These are phyloP conservation scores for Senna siamea DNA, from an alignment of 306 rosid species.

Conservation along the genomic window DNA sequence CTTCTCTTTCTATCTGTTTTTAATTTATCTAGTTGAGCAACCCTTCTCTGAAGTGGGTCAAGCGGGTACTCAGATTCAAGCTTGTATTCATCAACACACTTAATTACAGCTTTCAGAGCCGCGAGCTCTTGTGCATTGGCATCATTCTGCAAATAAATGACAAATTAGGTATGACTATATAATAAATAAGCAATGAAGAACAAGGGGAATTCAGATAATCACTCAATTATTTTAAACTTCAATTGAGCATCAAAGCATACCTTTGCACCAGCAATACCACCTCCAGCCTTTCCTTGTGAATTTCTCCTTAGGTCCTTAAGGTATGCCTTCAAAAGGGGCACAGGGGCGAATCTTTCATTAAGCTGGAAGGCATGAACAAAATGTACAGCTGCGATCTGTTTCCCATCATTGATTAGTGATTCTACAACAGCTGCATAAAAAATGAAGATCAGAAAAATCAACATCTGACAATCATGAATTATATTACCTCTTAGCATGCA, in stretches of 20 bases:
- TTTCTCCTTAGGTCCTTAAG: conserved; percentile 77
- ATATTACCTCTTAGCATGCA: conserved; percentile 17
- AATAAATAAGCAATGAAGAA: conserved; percentile 25
- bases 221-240: conserved; percentile 24
- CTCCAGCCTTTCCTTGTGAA: conserved; percentile 70
- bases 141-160: conserved; percentile 48
- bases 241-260: conserved; percentile 40
- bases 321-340: conserved; percentile 72
- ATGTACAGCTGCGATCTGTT: conserved; percentile 69
- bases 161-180: conserved; percentile 18
- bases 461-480: conserved; percentile 27
- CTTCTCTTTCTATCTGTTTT: conserved; percentile 65
- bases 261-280: conserved; percentile 54
- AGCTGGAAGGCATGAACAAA: conserved; percentile 72
- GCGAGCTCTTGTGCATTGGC: conserved; percentile 64
- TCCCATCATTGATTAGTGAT: conserved; percentile 53
- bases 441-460: conserved; percentile 28
- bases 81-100: conserved; percentile 63
- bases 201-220: conserved; percentile 27
- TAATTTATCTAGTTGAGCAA: conserved; percentile 65
- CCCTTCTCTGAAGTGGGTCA: conserved; percentile 79
- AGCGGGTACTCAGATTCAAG: conserved; percentile 78
- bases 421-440: conserved; percentile 64
- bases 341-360: conserved; percentile 64
- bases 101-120: conserved; percentile 63